Conservation (phyloP, 768 basidiomycete species). For the Gymnopilus junonius region DNA sequence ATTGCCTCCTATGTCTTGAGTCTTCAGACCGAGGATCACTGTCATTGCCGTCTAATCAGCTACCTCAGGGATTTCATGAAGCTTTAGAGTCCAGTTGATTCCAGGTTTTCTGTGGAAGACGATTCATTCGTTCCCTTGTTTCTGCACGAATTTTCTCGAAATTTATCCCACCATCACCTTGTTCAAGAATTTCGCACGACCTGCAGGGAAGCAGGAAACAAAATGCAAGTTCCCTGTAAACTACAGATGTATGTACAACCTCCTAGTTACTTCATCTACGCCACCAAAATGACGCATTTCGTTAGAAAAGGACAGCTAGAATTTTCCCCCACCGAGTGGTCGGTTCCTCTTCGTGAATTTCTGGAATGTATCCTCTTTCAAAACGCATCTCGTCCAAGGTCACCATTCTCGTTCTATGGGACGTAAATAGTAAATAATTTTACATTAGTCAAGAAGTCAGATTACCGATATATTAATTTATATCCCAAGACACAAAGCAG, state of each 20-base stretch:
- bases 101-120: background rate
- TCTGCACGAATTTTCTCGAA: background rate
- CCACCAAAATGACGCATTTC: background rate
- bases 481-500: conserved; percentile 17
- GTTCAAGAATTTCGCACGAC: background rate
- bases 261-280: background rate
- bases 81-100: background rate
- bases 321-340: conserved; percentile 17
- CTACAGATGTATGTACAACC: background rate
- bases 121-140: background rate
- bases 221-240: background rate
- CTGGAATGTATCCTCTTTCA: conserved; percentile 14
- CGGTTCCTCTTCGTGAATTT: conserved; percentile 15
- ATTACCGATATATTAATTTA: conserved; percentile 19
- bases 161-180: background rate
- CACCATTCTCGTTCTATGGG: conserved; percentile 16
- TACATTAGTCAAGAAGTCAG: background rate
- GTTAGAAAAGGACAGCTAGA: conserved; percentile 18
- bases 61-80: background rate
- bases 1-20: background rate
- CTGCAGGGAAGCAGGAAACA: background rate
- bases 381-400: conserved; percentile 17
- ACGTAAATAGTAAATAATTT: background rate
- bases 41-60: background rate
- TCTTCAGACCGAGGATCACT: background rate